Conservation (phyloP, 257 asterid species). For the Marsdenia floribunda region DNA sequence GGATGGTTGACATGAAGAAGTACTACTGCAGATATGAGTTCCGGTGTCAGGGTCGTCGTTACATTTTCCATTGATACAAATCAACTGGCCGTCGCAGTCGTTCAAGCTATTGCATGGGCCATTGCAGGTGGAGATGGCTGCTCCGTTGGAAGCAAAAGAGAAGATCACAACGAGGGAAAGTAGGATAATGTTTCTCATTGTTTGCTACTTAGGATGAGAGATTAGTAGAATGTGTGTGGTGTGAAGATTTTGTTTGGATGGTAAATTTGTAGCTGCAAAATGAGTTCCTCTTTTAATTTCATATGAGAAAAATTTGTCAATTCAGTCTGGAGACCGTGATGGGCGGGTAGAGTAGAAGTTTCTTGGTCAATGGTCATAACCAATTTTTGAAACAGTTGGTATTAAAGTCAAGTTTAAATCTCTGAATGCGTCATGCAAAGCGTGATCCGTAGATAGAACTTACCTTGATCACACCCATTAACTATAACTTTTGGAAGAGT, state of each 20-base stretch:
- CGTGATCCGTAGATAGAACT: no score
- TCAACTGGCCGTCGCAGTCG: slow-evolving; percentile 30
- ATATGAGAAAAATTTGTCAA: no score
- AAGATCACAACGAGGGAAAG: slow-evolving; percentile 2
- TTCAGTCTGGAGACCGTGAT: no score
- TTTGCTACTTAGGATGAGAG: neutral
- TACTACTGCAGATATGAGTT: slow-evolving; percentile 17
- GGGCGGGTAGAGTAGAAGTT: no score
- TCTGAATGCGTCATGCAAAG: no score
- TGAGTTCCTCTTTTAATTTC: no score
- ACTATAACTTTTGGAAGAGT: no score
- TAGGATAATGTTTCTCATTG: slow-evolving; percentile 17
- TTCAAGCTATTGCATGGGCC: slow-evolving; percentile 22
- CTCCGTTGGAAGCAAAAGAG: neutral
- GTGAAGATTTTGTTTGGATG: neutral
- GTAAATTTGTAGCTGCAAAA: neutral
- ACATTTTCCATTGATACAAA: slow-evolving; percentile 30
- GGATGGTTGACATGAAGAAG: slow-evolving; percentile 18
- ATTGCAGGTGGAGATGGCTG: slow-evolving; percentile 27
- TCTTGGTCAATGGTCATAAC: no score
- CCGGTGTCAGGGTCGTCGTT: slow-evolving; percentile 33
- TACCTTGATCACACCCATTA: no score
- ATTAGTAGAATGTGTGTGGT: neutral
- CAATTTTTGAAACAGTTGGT: no score
- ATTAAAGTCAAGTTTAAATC: no score